A percentile compares a stretch with the other conserved stretches of the same genome.
phyloP scores from a whole-genome alignment of 108 stramenopile species.

The Skeletonema grethae region DNA sequence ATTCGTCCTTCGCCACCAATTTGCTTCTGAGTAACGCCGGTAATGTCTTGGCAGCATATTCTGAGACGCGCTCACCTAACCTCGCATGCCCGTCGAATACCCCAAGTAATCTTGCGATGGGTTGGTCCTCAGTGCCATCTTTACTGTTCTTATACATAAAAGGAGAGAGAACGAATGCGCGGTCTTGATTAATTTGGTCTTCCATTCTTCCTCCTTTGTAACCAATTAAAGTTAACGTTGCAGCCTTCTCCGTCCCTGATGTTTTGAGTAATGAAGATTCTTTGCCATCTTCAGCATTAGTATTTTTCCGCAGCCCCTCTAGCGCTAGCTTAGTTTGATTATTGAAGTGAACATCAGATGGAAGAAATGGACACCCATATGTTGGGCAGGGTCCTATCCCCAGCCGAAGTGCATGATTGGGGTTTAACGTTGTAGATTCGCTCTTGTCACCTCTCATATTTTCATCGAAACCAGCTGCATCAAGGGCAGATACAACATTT shows the following conservation, averaged over 20 bases:
- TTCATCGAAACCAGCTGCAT: slow-evolving; percentile 47
- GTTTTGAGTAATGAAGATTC: slow-evolving; percentile 23
- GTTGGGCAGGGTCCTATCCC: slow-evolving; percentile 48
- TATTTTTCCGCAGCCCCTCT: slow-evolving; percentile 39
- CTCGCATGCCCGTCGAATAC: slow-evolving; percentile 87
- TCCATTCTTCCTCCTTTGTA: slow-evolving; percentile 60
- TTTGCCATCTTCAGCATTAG: background rate
- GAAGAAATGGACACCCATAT: slow-evolving; percentile 71
- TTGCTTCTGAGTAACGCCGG: slow-evolving; percentile 62
- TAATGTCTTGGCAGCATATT: slow-evolving; percentile 64
- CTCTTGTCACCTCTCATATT: slow-evolving; percentile 15
- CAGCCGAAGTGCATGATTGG: slow-evolving; percentile 30
- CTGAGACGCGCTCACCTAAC: slow-evolving; percentile 71
- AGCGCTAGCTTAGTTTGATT: slow-evolving; percentile 50
- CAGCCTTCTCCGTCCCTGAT: slow-evolving; percentile 45
- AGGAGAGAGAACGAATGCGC: slow-evolving; percentile 54
- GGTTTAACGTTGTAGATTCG: slow-evolving; percentile 24
- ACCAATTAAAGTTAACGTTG: slow-evolving; percentile 62
- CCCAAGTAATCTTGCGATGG: slow-evolving; percentile 57
- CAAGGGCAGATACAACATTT: slow-evolving; percentile 22
- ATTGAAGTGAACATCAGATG: slow-evolving; percentile 67
- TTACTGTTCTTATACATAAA: slow-evolving; percentile 29
- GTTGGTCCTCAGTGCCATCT: background rate
- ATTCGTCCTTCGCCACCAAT: slow-evolving; percentile 28
- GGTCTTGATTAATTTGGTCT: slow-evolving; percentile 71